phyloP scores from a whole-genome alignment of 208 protist genomes.

The Wallacemonas collosoma region DNA sequence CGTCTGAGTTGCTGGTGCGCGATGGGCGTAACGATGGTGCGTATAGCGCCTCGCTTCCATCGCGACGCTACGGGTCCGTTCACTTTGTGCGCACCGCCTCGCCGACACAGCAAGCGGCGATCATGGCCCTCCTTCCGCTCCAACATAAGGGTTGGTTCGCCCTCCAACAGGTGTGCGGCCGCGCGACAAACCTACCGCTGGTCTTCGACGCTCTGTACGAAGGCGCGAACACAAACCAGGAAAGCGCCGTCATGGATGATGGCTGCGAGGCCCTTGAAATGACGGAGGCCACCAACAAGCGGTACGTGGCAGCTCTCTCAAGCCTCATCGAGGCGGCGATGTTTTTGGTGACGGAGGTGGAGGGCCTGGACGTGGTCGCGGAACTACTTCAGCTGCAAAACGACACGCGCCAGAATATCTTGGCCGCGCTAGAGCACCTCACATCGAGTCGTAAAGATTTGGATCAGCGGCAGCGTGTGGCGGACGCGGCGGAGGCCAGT shows the following conservation, averaged over 20 bases:
- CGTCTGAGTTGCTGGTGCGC: slow-evolving; percentile 44
- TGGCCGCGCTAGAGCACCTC: slow-evolving; percentile 50
- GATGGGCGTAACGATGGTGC: slow-evolving; percentile 47
- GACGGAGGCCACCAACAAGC: slow-evolving; percentile 37
- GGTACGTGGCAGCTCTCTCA: slow-evolving; percentile 41
- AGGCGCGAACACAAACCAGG: slow-evolving; percentile 39
- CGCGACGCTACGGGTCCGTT: slow-evolving; percentile 26
- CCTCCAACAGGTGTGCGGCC: slow-evolving; percentile 46
- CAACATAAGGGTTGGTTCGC: slow-evolving; percentile 83
- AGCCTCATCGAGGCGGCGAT: slow-evolving; percentile 45
- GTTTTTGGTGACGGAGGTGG: slow-evolving; percentile 53
- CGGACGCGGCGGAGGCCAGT: slow-evolving; percentile 11
- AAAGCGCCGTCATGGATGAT: slow-evolving; percentile 33
- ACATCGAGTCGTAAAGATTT: slow-evolving; percentile 56
- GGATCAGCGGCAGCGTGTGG: slow-evolving; percentile 8
- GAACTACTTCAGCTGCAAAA: slow-evolving; percentile 46
- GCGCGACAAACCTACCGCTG: slow-evolving; percentile 56
- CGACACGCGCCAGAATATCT: slow-evolving; percentile 42
- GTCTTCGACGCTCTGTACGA: slow-evolving; percentile 69
- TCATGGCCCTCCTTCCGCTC: slow-evolving; percentile 63
- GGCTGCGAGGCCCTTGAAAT: slow-evolving; percentile 31
- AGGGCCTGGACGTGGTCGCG: slow-evolving; percentile 46
- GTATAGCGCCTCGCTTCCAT: slow-evolving; percentile 33
- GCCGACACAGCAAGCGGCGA: slow-evolving; percentile 45
- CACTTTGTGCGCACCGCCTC: slow-evolving; percentile 41